Conservation (phyloP, 2,329 filamentous ascomycete genomes). For the Neopestalotiopsis rosae region DNA sequence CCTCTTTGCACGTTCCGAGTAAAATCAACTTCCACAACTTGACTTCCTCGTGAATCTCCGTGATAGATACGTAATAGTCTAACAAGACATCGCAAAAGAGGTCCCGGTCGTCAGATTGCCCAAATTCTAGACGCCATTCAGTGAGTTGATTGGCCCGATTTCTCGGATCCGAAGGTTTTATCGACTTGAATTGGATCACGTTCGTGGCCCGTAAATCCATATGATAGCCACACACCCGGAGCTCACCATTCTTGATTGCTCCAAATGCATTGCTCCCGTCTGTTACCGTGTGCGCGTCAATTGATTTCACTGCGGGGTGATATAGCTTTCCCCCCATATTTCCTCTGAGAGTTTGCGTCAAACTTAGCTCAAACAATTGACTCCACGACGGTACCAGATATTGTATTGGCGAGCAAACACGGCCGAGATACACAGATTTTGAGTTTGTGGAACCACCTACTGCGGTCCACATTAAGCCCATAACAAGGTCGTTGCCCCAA, state of each 20-base stretch:
- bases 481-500: neutral
- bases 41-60: neutral
- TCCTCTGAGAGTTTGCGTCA: neutral
- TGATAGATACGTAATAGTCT: neutral
- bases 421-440: neutral
- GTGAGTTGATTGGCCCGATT: no score
- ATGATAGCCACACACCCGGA: neutral
- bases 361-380: neutral
- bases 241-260: neutral
- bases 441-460: no score
- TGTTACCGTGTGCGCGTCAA: neutral
- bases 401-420: neutral
- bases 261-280: neutral
- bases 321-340: neutral
- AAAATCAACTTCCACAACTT: conserved; percentile 9
- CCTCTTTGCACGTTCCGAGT: neutral
- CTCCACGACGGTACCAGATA: conserved; percentile 11
- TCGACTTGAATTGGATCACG: neutral
- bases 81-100: neutral
- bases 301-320: neutral
- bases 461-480: conserved; percentile 5
- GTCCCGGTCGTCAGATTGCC: neutral
- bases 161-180: no score
- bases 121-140: no score
- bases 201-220: neutral